Base-by-base conservation (phyloP, 805 yeast genomes). In the Candida pini region DNA sequence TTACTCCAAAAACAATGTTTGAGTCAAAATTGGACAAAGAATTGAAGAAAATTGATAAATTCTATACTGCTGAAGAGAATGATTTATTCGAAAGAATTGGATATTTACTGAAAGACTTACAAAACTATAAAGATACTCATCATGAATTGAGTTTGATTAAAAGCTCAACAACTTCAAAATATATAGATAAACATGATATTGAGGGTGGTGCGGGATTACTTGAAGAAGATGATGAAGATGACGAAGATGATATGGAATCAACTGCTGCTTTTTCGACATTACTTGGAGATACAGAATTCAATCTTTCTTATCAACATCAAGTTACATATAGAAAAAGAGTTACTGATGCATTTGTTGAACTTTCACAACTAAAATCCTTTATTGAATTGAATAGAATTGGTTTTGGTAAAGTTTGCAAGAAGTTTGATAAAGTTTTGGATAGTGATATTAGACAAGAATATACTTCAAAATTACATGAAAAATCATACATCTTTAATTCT, bases 351-450 rank as follows among this genome's bases (percentile, higher is more conserved):
- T 72, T 54, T 48, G 64, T 73, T 13, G 63, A 69, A 4, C 46
- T 70, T 23, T 64, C 71, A 4, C 75, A 71, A 41, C 60, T 72
- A 41, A 69, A 71, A 41, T 68, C 76, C 6, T 72, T 52, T 42
- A 60, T 71, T 30, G 78, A 72, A 40, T 61, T 72, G 43, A 72
- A 72, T 49, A 64, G 64, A 33, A 71, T 75, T 15, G 77, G 76
- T 10, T 71, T 71, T 54, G 65, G 67, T 36, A 72, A 72, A 40
- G 76, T 75, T 8, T 58, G 68, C 40, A 72, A 72, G 45, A 71
- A 72, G 46, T 72, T 72, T 43, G 78, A 72, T 45, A 71, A 71
- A 49, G 67, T 71, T 7, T 56, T 71, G 41, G 62, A 68, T 38
- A 63, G 70, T 14, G 49, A 53, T 25, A 50, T 68, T 40, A 69